These are phyloP conservation scores for Herpetomonas muscarum DNA, from an alignment of 208 protist genomes.

Conservation along the genomic window DNA sequence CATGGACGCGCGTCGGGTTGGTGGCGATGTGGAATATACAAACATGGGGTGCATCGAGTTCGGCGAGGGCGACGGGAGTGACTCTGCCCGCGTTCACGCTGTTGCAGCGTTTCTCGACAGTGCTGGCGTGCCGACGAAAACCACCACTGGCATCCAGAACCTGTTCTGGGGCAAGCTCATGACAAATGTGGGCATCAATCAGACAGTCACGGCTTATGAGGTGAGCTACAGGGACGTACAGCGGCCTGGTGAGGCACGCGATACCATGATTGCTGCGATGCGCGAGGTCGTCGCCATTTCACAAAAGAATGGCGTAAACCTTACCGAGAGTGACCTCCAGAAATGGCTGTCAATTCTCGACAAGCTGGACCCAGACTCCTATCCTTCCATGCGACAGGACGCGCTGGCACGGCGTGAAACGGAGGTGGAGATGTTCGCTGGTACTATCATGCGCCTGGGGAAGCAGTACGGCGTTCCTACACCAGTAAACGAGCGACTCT, in stretches of 20 bases:
- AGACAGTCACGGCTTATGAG: constrained; percentile 7
- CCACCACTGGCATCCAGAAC: constrained; percentile 1
- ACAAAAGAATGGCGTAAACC: constrained; percentile 6
- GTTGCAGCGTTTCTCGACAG: neutral
- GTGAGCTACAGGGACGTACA: constrained; percentile 11
- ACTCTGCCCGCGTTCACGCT: constrained; percentile 2
- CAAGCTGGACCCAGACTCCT: constrained; percentile 9
- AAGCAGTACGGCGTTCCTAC: constrained; percentile 13
- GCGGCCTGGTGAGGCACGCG: neutral
- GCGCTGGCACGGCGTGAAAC: constrained; percentile 9
- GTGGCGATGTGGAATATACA: constrained; percentile 8
- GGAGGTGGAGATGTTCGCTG: constrained; percentile 17
- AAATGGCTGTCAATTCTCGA: constrained; percentile 9
- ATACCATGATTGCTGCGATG: constrained; percentile 16
- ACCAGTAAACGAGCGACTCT: constrained; percentile 4
- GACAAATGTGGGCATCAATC: constrained; percentile 19
- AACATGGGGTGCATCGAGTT: constrained; percentile 17
- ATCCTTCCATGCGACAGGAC: constrained; percentile 19
- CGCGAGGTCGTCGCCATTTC: constrained; percentile 14
- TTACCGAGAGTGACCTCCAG: constrained; percentile 14
- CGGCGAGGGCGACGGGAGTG: constrained; percentile 13
- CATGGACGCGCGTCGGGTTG: constrained; percentile 17
- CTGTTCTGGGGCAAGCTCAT: constrained; percentile 18
- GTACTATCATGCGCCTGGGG: constrained; percentile 15
- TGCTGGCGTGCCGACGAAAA: constrained; percentile 2